phyloP scores from a whole-genome alignment of 139 green algal species.

The Tetraselmis striata region DNA sequence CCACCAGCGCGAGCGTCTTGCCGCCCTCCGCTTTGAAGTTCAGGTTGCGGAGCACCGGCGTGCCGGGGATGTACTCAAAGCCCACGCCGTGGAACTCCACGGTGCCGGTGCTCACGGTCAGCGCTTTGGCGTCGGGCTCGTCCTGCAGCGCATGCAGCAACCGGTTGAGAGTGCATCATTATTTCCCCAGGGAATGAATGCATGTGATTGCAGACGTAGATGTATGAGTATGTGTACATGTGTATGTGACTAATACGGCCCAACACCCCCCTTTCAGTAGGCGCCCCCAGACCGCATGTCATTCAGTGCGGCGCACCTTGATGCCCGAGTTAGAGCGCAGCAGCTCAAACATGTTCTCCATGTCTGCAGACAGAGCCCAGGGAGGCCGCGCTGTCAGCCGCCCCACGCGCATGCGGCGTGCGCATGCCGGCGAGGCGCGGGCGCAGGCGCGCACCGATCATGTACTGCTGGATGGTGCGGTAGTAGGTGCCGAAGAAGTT shows the following conservation, averaged over 20 bases:
- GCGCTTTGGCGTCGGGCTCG: slow-evolving; percentile 35
- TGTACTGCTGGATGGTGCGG: slow-evolving; percentile 45
- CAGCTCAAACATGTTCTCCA: slow-evolving; percentile 73
- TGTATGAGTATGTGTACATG: neutral
- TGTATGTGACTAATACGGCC: neutral
- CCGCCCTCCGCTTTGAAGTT: slow-evolving; percentile 50
- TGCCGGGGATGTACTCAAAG: slow-evolving; percentile 48
- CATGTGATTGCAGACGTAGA: neutral
- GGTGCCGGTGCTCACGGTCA: slow-evolving; percentile 19
- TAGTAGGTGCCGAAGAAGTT: slow-evolving; percentile 83
- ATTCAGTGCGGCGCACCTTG: slow-evolving; percentile 12
- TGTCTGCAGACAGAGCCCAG: too few relatives aligned
- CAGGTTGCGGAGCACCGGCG: slow-evolving; percentile 51
- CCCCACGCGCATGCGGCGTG: too few relatives aligned
- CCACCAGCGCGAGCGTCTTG: slow-evolving; percentile 62
- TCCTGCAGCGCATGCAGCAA: slow-evolving; percentile 62
- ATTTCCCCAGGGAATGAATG: neutral
- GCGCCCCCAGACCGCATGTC: too few relatives aligned
- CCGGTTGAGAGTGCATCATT: slow-evolving; percentile 10
- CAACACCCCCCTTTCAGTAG: too few relatives aligned
- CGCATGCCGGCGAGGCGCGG: too few relatives aligned
- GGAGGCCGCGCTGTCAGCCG: too few relatives aligned
- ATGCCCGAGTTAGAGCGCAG: slow-evolving; percentile 28
- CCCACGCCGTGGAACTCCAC: slow-evolving; percentile 55
- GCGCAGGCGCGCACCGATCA: too few relatives aligned